phyloP scores from a whole-genome alignment of 2,329 filamentous ascomycete species.

The Fusarium fracticaudum region DNA sequence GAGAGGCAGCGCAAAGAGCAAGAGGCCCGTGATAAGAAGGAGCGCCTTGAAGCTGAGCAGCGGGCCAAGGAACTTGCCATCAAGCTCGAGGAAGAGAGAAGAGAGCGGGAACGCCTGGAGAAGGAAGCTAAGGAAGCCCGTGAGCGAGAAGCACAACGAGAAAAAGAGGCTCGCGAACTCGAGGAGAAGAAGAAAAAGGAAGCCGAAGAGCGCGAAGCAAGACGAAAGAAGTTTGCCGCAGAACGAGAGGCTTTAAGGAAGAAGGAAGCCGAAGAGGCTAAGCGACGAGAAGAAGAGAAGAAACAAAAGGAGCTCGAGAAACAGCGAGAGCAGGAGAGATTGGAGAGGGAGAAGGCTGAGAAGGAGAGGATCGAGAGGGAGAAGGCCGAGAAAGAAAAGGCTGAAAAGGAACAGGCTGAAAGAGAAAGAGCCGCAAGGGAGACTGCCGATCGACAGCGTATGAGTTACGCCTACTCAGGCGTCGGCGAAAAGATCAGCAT shows the following conservation, averaged over 20 bases:
- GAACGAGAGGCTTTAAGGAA: slow-evolving; percentile 35
- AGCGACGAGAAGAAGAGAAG: slow-evolving; percentile 40
- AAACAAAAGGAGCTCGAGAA: slow-evolving; percentile 53
- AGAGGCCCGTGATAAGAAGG: slow-evolving; percentile 44
- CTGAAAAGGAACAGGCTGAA: slow-evolving; percentile 44
- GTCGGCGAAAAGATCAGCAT: slow-evolving; percentile 76
- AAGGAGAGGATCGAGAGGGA: slow-evolving; percentile 32
- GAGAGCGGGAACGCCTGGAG: slow-evolving; percentile 55
- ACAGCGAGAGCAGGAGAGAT: slow-evolving; percentile 52
- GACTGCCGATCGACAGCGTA: slow-evolving; percentile 52
- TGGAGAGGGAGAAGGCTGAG: slow-evolving; percentile 39
- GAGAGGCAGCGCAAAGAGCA: slow-evolving; percentile 50
- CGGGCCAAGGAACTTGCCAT: slow-evolving; percentile 46
- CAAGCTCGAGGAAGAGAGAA: slow-evolving; percentile 52
- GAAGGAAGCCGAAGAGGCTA: slow-evolving; percentile 39
- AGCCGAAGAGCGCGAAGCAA: slow-evolving; percentile 52
- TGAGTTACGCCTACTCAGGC: slow-evolving; percentile 70
- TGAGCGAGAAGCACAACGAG: slow-evolving; percentile 54
- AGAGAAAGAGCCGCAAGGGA: slow-evolving; percentile 45
- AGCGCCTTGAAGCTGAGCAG: slow-evolving; percentile 43
- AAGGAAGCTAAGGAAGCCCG: slow-evolving; percentile 53
- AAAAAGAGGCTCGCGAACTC: slow-evolving; percentile 49
- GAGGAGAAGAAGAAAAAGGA: slow-evolving; percentile 48
- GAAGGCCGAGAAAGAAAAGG: slow-evolving; percentile 45
- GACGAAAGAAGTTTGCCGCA: slow-evolving; percentile 37